Conservation (phyloP, 306 rosid species). For the Prinsepia uniflora region DNA sequence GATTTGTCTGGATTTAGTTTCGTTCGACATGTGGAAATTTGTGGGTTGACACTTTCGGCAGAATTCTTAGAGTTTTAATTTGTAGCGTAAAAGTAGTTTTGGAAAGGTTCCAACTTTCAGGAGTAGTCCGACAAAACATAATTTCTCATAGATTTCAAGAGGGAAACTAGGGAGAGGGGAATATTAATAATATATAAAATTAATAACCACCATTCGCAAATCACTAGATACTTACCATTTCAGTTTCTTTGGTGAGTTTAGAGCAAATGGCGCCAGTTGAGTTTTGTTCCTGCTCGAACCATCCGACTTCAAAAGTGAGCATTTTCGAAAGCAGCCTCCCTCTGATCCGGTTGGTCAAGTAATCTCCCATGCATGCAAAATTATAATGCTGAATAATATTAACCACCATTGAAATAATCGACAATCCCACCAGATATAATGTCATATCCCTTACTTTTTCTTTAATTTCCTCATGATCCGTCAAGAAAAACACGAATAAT, state of each 20-base stretch:
- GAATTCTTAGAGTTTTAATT: too few species aligned
- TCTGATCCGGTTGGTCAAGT: slow-evolving; percentile 41
- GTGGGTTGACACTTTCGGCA: too few species aligned
- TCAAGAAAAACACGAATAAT: slow-evolving; percentile 29
- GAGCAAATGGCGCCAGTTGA: slow-evolving; percentile 48
- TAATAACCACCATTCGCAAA: too few species aligned
- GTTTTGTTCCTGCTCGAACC: slow-evolving; percentile 44
- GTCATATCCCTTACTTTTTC: slow-evolving; percentile 17
- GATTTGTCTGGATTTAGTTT: too few species aligned
- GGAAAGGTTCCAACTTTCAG: too few species aligned
- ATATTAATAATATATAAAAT: too few species aligned
- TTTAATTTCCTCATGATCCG: slow-evolving; percentile 34
- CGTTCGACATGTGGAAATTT: too few species aligned
- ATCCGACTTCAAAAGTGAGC: slow-evolving; percentile 48
- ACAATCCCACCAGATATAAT: slow-evolving; percentile 26
- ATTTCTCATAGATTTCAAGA: too few species aligned
- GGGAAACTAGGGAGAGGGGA: too few species aligned
- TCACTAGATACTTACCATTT: slow-evolving; percentile 26
- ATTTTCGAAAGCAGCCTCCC: slow-evolving; percentile 40
- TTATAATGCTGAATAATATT: slow-evolving; percentile 41
- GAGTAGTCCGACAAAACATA: too few species aligned
- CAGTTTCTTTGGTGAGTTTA: slow-evolving; percentile 47
- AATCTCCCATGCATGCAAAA: slow-evolving; percentile 47
- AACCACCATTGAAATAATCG: slow-evolving; percentile 19
- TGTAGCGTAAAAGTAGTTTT: too few species aligned